Base-by-base conservation (phyloP, 257 asterid species). In the Galeopsis tetrahit region DNA sequence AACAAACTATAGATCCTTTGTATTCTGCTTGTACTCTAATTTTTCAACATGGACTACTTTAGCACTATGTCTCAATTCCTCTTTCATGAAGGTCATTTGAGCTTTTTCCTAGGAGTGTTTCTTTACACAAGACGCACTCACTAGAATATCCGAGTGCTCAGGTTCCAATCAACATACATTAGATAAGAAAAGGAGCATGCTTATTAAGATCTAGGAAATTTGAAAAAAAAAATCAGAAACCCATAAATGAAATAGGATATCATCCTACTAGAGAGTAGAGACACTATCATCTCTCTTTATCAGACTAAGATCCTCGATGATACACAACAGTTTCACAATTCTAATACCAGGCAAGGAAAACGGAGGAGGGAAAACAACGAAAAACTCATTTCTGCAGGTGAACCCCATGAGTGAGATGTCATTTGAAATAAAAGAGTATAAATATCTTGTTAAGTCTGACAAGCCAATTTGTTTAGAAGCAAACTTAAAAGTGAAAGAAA, bases 291-390 rank as follows among this genome's bases (percentile, higher is more conserved):
- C 15, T 58, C 46, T 58, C 44, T 31, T 13, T 39, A 46, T 46
- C 21, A 43, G 10, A 10, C 11, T 13, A 13, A 31, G 28, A 40
- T n/a, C 60, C 43, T 31, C 15, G 3, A 31, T 32, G 3, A 31
- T 32, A 35, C 3, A 6, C 39, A 42, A 39, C 21, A 40, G 69
- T 34, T 49, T 52, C 66, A 63, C 28, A 33, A 42, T 21, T 10
- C 46, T 63, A 36, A 63, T 21, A 61, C 32, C 49, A 36, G 8
- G 56, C 70, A 72, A 63, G 35, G 35, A 38, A 62, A 53, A 73
- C 8, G 7, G 53, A 3, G 17, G 53, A 13, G 17, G 53, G 53
- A 46, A 13, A 46, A 46, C 53, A 46, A 11, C 53, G 5, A 46
- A 46, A 46, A 46, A 3, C 3, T 46, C 15, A 46, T 3, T 46